These are phyloP conservation scores for Xerocomellus intermedius DNA, from an alignment of 768 basidiomycete genomes.

Conservation along the genomic window DNA sequence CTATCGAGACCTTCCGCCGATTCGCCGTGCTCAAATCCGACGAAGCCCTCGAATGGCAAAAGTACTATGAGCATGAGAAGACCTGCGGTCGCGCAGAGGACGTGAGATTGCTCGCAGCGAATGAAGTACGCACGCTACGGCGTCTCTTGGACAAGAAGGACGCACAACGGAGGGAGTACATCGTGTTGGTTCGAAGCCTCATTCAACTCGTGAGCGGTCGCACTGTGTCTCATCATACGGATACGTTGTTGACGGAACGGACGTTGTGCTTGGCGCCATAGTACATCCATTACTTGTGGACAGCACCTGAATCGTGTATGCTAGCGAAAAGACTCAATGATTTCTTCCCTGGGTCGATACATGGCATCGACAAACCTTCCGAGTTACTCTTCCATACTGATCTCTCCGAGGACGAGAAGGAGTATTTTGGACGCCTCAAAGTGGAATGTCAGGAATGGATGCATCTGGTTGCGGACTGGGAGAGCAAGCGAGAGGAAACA, in stretches of 20 bases:
- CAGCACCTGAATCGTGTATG: conserved; percentile 27
- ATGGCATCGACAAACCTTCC: conserved; percentile 13
- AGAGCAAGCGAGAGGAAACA: conserved; percentile 12
- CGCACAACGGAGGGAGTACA: conserved; percentile 21
- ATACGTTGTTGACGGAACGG: neutral
- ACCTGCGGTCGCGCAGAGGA: neutral
- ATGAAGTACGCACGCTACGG: conserved; percentile 14
- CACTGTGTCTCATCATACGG: neutral
- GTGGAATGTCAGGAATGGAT: conserved; percentile 22
- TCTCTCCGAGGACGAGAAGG: conserved; percentile 24
- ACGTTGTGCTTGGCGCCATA: neutral
- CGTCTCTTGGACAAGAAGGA: conserved; percentile 12
- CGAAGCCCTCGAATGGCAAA: conserved; percentile 28
- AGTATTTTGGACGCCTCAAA: conserved; percentile 15
- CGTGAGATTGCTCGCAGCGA: conserved; percentile 18
- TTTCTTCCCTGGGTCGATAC: conserved; percentile 30
- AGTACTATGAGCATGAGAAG: conserved; percentile 17
- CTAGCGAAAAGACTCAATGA: conserved; percentile 21
- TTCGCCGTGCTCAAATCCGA: conserved; percentile 14
- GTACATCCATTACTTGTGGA: conserved; percentile 32
- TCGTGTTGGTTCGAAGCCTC: conserved; percentile 22
- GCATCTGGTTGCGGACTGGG: conserved; percentile 19
- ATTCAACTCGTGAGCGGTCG: conserved; percentile 17
- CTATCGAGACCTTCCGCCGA: conserved; percentile 24
- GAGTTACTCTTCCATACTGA: conserved; percentile 22